phyloP scores from a whole-genome alignment of 108 stramenopile species.

The Ochromonas danica region DNA sequence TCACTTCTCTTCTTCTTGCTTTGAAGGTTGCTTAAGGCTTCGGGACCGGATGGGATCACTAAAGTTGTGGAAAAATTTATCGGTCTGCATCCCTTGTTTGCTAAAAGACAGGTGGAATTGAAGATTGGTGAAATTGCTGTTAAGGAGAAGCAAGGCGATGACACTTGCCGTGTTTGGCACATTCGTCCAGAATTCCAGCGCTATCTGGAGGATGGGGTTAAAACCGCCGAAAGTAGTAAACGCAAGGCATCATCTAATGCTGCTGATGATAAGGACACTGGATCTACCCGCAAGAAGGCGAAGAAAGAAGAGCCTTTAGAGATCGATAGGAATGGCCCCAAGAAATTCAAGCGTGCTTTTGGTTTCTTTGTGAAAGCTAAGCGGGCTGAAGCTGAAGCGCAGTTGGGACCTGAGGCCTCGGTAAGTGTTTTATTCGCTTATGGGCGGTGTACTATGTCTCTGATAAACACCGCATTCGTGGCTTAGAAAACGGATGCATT shows the following conservation, averaged over 20 bases:
- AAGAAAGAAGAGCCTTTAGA: not conserved
- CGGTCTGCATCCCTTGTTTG: not conserved
- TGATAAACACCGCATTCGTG: no score
- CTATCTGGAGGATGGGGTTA: not conserved
- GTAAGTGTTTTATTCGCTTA: no score
- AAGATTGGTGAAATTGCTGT: not conserved
- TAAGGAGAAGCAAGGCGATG: slow-evolving; percentile 17
- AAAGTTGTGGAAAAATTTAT: slow-evolving; percentile 18
- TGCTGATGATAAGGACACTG: no score
- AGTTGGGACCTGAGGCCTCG: not conserved
- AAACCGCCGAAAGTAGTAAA: not conserved
- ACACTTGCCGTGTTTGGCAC: slow-evolving; percentile 19
- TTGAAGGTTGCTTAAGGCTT: not conserved
- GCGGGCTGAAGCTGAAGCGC: slow-evolving; percentile 7
- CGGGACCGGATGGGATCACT: slow-evolving; percentile 16
- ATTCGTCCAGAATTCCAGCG: slow-evolving; percentile 6
- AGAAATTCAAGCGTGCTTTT: slow-evolving; percentile 25
- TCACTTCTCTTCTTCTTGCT: not conserved
- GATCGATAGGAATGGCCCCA: not conserved
- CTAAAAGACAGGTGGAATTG: slow-evolving; percentile 24
- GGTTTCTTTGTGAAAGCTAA: slow-evolving; percentile 34
- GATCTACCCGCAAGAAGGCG: no score
- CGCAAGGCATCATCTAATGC: not conserved
- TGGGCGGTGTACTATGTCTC: no score
- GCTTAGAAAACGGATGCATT: not conserved